Percentiles rank a stretch among this genome's conserved stretches.
Evolutionary conservation across 2,329 filamentous ascomycete species (phyloP).

Genomic region (Corniculantispora saksenae): DNA sequence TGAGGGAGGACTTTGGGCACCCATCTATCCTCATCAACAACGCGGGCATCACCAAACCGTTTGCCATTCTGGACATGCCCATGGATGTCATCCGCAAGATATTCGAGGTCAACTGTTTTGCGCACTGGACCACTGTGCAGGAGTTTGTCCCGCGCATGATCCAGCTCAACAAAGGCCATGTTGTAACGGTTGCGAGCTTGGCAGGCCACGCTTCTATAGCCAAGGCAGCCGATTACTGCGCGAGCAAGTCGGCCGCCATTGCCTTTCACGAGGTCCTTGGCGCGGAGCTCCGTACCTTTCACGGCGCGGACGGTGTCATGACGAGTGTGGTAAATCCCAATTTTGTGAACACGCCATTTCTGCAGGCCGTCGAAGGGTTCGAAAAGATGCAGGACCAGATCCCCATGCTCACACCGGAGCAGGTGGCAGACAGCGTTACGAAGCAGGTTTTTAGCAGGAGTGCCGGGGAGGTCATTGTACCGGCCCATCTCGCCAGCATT

Average conservation of each 20-base stretch:
- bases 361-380: slow-evolving; percentile 15
- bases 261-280: slow-evolving; percentile 66
- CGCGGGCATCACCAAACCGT: slow-evolving; percentile 62
- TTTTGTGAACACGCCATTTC: slow-evolving; percentile 51
- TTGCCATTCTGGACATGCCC: slow-evolving; percentile 57
- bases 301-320: slow-evolving; percentile 61
- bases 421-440: not conserved
- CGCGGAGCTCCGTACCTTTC: slow-evolving; percentile 56
- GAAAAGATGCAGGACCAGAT: slow-evolving; percentile 14
- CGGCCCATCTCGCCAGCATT: not conserved
- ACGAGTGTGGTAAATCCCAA: slow-evolving; percentile 64
- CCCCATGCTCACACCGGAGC: slow-evolving; percentile 4
- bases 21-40: slow-evolving; percentile 74
- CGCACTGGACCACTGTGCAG: slow-evolving; percentile 63
- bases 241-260: slow-evolving; percentile 64
- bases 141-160: slow-evolving; percentile 70
- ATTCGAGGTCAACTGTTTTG: slow-evolving; percentile 68
- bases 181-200: slow-evolving; percentile 69
- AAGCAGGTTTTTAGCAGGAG: slow-evolving; percentile 1
- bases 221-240: slow-evolving; percentile 65
- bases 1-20: slow-evolving; percentile 51
- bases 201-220: slow-evolving; percentile 62
- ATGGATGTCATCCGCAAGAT: slow-evolving; percentile 61
- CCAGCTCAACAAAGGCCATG: slow-evolving; percentile 64
- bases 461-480: slow-evolving; percentile 2